phyloP scores from a whole-genome alignment of 768 basidiomycete genomes.

The Solioccasus polychromus region DNA sequence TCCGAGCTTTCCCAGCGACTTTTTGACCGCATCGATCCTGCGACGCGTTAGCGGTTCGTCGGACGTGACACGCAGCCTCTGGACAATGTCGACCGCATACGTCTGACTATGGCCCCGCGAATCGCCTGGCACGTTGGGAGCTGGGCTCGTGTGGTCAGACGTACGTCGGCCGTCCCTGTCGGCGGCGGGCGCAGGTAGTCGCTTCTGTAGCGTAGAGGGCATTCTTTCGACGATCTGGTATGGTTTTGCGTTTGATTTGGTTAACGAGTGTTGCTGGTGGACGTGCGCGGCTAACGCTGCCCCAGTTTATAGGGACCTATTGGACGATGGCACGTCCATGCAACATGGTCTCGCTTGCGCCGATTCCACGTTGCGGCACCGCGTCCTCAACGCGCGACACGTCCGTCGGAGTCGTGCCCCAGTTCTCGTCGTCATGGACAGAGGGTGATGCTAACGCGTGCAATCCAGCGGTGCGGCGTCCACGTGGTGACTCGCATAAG shows the following conservation, averaged over 20 bases:
- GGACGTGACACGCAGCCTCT: constrained; percentile 29
- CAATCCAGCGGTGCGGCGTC: constrained; percentile 16
- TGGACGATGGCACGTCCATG: constrained; percentile 12
- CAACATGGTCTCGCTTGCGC: constrained; percentile 17
- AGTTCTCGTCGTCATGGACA: constrained; percentile 10
- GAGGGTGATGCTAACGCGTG: constrained; percentile 3
- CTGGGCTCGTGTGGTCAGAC: constrained; percentile 12
- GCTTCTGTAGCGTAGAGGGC: constrained; percentile 22
- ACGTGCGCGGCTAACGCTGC: constrained; percentile 2
- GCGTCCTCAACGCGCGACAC: constrained; percentile 16
- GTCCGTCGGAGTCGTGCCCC: constrained; percentile 14
- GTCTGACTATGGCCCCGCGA: constrained; percentile 10
- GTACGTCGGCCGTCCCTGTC: constrained; percentile 1
- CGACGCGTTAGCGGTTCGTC: constrained; percentile 24
- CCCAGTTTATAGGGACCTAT: constrained; percentile 20
- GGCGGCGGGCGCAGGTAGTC: constrained; percentile 5
- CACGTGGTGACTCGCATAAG: constrained; percentile 20
- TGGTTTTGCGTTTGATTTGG: neutral
- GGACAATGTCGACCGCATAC: constrained; percentile 31
- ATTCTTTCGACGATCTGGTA: constrained; percentile 2
- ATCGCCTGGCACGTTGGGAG: no score
- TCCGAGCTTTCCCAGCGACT: constrained; percentile 22
- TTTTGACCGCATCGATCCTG: constrained; percentile 31
- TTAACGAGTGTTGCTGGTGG: neutral
- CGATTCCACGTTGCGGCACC: constrained; percentile 18